Percentiles rank a stretch among this genome's conserved stretches.
These are phyloP conservation scores for Fusarium secorum DNA, from an alignment of 2,329 filamentous ascomycete genomes.

Conservation along the genomic window DNA sequence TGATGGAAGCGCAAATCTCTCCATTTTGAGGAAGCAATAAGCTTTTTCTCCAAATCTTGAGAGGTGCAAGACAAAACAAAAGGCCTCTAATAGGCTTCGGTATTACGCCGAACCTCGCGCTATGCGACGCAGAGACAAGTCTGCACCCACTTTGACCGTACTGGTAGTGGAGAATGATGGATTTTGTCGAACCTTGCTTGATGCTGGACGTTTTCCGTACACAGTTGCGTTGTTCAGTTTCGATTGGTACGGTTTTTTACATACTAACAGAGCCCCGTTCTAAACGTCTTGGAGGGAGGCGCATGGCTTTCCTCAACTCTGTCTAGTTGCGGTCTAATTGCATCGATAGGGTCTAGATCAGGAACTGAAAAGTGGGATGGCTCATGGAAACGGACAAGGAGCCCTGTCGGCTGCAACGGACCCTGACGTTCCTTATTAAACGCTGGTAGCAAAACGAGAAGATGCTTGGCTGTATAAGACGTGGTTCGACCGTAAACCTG, in stretches of 20 bases:
- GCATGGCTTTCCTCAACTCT: conserved; percentile 8
- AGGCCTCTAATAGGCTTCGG: conserved; percentile 10
- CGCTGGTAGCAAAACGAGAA: conserved; percentile 3
- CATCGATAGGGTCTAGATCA: conserved; percentile 27
- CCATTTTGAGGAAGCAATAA: conserved; percentile 3
- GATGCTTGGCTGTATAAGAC: conserved; percentile 25
- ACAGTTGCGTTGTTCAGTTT: background rate
- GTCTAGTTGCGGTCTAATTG: conserved; percentile 12
- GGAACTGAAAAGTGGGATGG: conserved; percentile 25
- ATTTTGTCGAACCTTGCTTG: background rate
- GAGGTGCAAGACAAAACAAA: background rate
- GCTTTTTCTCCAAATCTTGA: conserved; percentile 7
- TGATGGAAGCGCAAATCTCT: background rate
- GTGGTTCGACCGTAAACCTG: conserved; percentile 2
- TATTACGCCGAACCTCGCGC: conserved; percentile 14
- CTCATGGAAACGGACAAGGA: conserved; percentile 19
- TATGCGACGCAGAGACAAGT: background rate
- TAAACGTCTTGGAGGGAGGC: conserved; percentile 18
- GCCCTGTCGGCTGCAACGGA: conserved; percentile 23
- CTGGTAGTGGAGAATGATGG: background rate
- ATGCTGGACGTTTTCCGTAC: background rate
- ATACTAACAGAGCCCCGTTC: conserved; percentile 11
- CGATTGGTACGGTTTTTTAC: conserved; percentile 35
- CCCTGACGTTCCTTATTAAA: conserved; percentile 26
- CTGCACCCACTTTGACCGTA: background rate